Evolutionary conservation across 73 alveolate species (phyloP).

Genomic region (Symbiodinium natans): DNA sequence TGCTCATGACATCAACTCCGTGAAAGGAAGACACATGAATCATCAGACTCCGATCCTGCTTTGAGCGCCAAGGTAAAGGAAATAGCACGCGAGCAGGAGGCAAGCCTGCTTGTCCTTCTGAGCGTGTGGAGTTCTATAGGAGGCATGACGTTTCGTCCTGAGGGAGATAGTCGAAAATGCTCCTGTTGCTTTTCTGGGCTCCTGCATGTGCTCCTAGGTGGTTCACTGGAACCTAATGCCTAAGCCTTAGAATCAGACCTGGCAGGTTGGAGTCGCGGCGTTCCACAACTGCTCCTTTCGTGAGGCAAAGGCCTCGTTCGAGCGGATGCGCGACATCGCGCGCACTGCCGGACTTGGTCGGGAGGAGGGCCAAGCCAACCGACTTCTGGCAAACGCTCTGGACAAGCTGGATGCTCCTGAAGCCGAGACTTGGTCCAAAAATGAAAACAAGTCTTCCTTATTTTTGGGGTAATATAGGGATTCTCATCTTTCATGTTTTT

Average conservation of each 20-base stretch:
- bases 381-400: slow-evolving; percentile 40
- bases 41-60: no score
- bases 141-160: neutral
- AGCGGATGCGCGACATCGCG: slow-evolving; percentile 32
- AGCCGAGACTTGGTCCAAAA: neutral
- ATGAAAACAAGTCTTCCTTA: no score
- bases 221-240: neutral
- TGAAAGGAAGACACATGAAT: no score
- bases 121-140: neutral
- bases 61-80: neutral
- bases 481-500: no score
- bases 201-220: no score
- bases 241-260: neutral
- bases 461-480: no score
- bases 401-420: slow-evolving; percentile 75
- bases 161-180: no score
- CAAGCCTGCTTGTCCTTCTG: neutral
- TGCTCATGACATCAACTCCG: no score
- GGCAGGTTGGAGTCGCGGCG: slow-evolving; percentile 59
- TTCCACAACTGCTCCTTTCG: slow-evolving; percentile 76
- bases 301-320: slow-evolving; percentile 54
- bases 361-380: slow-evolving; percentile 74
- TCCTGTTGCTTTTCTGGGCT: no score
- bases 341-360: neutral
- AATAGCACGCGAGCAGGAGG: neutral